phyloP scores from a whole-genome alignment of 2,329 filamentous ascomycete genomes.

The Pyricularia grisea region DNA sequence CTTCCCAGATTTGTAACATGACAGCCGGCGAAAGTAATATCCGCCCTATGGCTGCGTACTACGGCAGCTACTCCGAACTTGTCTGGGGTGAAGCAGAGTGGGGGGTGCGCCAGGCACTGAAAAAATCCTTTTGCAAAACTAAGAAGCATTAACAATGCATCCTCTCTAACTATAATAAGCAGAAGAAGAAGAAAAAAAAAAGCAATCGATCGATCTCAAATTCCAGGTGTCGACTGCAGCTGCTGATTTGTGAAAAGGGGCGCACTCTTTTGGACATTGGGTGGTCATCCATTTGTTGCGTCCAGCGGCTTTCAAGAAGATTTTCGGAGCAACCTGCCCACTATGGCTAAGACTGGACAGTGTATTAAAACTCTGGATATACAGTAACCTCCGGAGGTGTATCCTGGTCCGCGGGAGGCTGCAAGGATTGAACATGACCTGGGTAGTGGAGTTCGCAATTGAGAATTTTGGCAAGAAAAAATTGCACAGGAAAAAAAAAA shows the following conservation, averaged over 20 bases:
- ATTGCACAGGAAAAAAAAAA: background rate
- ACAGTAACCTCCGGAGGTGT: background rate
- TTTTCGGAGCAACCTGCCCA: background rate
- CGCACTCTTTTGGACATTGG: background rate
- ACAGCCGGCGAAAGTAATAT: background rate
- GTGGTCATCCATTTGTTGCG: background rate
- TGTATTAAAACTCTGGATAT: background rate
- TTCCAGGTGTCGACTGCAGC: background rate
- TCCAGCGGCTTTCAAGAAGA: background rate
- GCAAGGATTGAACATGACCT: background rate
- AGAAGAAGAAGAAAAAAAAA: background rate
- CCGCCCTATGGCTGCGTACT: background rate
- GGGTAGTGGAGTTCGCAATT: background rate
- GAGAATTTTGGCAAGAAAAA: background rate
- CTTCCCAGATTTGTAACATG: background rate
- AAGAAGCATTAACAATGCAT: background rate
- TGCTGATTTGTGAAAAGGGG: background rate
- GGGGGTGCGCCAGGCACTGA: background rate
- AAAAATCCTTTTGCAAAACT: background rate
- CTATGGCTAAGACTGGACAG: background rate
- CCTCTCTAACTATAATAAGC: background rate
- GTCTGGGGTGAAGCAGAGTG: background rate
- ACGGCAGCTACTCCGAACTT: background rate
- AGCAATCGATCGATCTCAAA: background rate
- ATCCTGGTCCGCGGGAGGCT: background rate